A percentile compares a stretch with the other conserved stretches of the same genome.
Evolutionary conservation across 768 basidiomycete genomes (phyloP).

Genomic region (Daedaleopsis sinensis): DNA sequence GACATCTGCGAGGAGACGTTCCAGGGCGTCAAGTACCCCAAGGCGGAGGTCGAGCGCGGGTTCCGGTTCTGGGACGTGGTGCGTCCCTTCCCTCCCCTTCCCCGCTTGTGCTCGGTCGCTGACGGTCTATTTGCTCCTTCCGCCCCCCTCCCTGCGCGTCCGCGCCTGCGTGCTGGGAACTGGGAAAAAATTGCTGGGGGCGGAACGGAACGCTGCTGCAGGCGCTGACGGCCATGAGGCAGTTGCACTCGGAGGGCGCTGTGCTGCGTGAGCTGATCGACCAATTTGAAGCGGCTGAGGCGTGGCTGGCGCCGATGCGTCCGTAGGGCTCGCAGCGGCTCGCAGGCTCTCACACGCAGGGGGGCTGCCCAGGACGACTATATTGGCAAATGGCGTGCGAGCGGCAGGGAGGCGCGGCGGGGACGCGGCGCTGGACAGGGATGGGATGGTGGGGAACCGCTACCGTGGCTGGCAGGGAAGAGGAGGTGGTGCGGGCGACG

Average conservation of each 20-base stretch:
- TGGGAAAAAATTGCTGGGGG: background rate
- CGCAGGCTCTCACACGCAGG: constrained; percentile 14
- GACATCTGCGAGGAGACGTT: constrained; percentile 95
- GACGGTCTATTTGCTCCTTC: background rate
- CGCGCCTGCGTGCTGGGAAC: background rate
- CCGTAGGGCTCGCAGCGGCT: too few species aligned
- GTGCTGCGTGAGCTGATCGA: constrained; percentile 88
- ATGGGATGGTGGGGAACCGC: constrained; percentile 4
- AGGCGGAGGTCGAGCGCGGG: constrained; percentile 90
- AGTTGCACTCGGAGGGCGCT: constrained; percentile 80
- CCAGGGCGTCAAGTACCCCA: constrained; percentile 85
- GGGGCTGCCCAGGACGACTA: constrained; percentile 4
- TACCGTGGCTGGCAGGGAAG: constrained; percentile 4
- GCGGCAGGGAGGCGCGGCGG: constrained; percentile 3
- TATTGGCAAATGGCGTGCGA: constrained; percentile 17
- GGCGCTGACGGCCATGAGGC: constrained; percentile 88
- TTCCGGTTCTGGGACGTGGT: constrained; percentile 99
- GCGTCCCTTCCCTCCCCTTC: constrained; percentile 43
- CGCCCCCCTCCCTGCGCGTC: background rate
- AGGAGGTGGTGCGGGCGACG: background rate
- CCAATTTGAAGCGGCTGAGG: constrained; percentile 95
- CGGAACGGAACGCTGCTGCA: constrained; percentile 32
- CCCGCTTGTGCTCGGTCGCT: background rate
- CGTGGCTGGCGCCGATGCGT: constrained; percentile 91
- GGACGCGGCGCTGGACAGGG: background rate